Conservation (phyloP, 164 flowering plant genomes). For the Annona squamosa region DNA sequence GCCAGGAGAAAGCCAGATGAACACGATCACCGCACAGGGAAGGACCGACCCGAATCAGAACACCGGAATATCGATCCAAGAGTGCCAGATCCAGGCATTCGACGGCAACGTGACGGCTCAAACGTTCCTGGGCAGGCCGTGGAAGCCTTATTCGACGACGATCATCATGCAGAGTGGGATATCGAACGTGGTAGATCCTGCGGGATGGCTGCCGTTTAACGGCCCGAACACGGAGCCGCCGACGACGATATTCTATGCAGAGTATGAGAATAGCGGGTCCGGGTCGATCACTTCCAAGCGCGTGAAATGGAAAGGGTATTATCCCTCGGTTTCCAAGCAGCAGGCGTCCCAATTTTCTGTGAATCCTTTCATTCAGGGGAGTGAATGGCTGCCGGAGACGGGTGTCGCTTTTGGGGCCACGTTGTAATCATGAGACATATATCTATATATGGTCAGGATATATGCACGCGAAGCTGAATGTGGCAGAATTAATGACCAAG, state of each 20-base stretch:
- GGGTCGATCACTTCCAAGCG: conserved; percentile 53
- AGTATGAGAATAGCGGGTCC: conserved; percentile 57
- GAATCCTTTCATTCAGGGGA: conserved; percentile 44
- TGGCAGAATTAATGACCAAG: no score
- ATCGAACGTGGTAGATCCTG: conserved; percentile 44
- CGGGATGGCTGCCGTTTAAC: conserved; percentile 70
- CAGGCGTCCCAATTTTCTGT: conserved; percentile 48
- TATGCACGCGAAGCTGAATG: no score
- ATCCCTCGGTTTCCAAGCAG: conserved; percentile 32
- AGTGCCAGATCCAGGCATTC: conserved; percentile 54
- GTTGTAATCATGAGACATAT: conserved; percentile 14
- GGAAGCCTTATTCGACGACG: conserved; percentile 72
- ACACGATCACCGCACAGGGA: conserved; percentile 80
- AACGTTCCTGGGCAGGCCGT: conserved; percentile 71
- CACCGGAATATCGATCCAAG: conserved; percentile 70
- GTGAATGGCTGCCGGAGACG: conserved; percentile 45
- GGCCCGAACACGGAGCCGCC: conserved; percentile 46
- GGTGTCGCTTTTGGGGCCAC: conserved; percentile 29
- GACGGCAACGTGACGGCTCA: conserved; percentile 38
- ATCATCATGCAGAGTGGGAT: conserved; percentile 52
- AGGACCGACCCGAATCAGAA: conserved; percentile 73
- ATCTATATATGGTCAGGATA: no score
- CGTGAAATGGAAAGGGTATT: conserved; percentile 63
- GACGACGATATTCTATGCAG: conserved; percentile 48
- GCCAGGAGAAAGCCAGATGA: conserved; percentile 50